Conservation (phyloP, 371 early-diverging fungal genomes). For the Cokeromyces recurvatus region DNA sequence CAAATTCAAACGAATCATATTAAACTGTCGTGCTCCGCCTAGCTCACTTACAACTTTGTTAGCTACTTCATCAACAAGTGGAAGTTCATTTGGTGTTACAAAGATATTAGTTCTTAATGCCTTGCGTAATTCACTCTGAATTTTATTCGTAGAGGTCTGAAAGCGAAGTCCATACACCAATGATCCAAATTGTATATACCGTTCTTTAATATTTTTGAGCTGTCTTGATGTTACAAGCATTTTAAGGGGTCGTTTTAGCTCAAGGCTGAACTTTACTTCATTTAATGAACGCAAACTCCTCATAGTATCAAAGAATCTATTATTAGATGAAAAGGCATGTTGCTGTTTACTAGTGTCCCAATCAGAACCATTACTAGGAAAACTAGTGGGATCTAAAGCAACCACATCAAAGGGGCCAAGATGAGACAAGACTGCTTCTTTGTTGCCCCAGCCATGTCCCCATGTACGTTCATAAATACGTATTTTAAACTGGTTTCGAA, state of each 20-base stretch:
- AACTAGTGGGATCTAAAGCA: conserved; percentile 29
- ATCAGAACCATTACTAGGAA: conserved; percentile 24
- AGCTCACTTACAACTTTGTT: conserved; percentile 12
- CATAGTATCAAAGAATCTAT: no score
- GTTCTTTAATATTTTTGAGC: no score
- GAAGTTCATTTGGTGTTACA: conserved; percentile 21
- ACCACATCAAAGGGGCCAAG: conserved; percentile 3
- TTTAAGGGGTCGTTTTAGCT: no score
- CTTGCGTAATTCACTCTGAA: conserved; percentile 16
- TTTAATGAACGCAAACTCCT: no score
- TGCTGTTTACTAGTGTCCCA: no score
- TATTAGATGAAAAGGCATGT: no score
- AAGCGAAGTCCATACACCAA: conserved; percentile 27
- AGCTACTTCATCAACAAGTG: conserved; percentile 10
- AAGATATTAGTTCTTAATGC: conserved; percentile 19
- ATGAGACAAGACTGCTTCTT: conserved; percentile 10
- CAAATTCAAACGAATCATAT: conserved; percentile 22
- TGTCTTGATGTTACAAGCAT: no score
- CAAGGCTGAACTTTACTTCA: conserved; percentile 10
- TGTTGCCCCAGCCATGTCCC: conserved; percentile 25
- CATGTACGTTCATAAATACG: conserved; percentile 22
- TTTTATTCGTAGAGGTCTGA: conserved; percentile 11
- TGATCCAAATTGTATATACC: conserved; percentile 31
- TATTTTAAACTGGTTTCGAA: conserved; percentile 19
- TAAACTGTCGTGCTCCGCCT: conserved; percentile 21